Evolutionary conservation across 2,329 filamentous ascomycete species (phyloP).

Genomic region (Penicillium freii): DNA sequence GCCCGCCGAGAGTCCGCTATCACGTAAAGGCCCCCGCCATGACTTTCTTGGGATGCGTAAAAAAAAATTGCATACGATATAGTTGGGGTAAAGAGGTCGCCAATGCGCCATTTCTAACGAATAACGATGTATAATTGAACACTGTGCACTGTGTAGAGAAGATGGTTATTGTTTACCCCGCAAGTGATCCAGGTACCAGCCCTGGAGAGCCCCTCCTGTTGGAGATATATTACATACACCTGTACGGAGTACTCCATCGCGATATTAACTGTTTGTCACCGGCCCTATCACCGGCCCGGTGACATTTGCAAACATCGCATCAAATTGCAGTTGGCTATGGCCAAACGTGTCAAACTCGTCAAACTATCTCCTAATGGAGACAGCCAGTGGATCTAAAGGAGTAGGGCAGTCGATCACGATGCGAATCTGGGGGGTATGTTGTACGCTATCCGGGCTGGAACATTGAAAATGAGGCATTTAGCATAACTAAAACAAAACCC

Average conservation of each 20-base stretch:
- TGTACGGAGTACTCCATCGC: too few species aligned
- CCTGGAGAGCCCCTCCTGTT: slow-evolving; percentile 14
- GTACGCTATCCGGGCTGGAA: not conserved
- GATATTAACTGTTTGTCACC: not conserved
- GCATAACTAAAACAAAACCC: not conserved
- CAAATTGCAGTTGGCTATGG: not conserved
- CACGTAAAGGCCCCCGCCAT: slow-evolving; percentile 23
- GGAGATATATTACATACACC: slow-evolving; percentile 1
- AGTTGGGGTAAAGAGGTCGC: not conserved
- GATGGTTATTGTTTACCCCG: slow-evolving; percentile 24
- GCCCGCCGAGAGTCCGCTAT: slow-evolving; percentile 20
- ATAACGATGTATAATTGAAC: not conserved
- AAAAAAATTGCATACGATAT: not conserved
- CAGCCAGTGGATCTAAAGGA: slow-evolving; percentile 6
- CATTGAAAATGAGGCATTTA: slow-evolving; percentile 20
- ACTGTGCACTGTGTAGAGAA: slow-evolving; percentile 8
- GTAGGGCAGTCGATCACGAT: slow-evolving; percentile 11
- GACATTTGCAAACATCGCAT: slow-evolving; percentile 2
- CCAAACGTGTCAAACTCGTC: not conserved
- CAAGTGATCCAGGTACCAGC: slow-evolving; percentile 26
- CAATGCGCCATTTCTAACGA: slow-evolving; percentile 10
- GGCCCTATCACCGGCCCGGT: slow-evolving; percentile 19
- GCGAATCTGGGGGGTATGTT: slow-evolving; percentile 2
- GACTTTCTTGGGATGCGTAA: slow-evolving; percentile 1
- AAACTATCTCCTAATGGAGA: slow-evolving; percentile 4